These are phyloP conservation scores for Fraxinus nigra DNA, from an alignment of 305 asterid species.

Conservation along the genomic window DNA sequence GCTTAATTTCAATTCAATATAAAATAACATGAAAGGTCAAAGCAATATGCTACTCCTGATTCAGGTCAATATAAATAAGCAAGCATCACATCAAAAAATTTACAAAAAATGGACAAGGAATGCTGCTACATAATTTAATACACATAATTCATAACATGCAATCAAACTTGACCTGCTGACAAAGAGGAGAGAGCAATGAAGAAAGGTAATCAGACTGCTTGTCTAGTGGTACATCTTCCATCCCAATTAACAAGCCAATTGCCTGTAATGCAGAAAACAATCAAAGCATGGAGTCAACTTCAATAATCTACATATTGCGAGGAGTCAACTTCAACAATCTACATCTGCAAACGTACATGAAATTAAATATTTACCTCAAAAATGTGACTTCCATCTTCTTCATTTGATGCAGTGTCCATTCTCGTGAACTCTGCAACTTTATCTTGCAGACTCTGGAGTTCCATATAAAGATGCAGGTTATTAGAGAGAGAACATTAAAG, in stretches of 20 bases:
- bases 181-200: slow-evolving; percentile 77
- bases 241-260: slow-evolving; percentile 88
- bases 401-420: slow-evolving; percentile 49
- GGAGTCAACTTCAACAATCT: not conserved
- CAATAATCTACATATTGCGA: slow-evolving; percentile 26
- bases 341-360: not conserved
- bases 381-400: slow-evolving; percentile 91
- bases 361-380: slow-evolving; percentile 64
- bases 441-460: slow-evolving; percentile 77
- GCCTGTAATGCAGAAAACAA: slow-evolving; percentile 43
- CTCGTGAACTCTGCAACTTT: slow-evolving; percentile 69
- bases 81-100: not conserved
- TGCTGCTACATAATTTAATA: not conserved
- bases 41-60: not conserved
- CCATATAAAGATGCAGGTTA: slow-evolving; percentile 13
- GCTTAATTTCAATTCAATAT: not conserved
- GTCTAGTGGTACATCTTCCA: slow-evolving; percentile 86
- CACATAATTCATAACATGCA: not conserved
- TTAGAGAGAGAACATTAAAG: slow-evolving; percentile 19
- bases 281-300: slow-evolving; percentile 22
- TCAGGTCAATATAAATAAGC: not conserved
- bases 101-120: not conserved
- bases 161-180: slow-evolving; percentile 55
- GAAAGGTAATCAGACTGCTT: slow-evolving; percentile 81
- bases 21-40: not conserved